Percentiles rank a stretch among this genome's conserved stretches.
These are phyloP conservation scores for Sordariomycetes sp. DNA, from an alignment of 2,329 filamentous ascomycete genomes.

Conservation along the genomic window DNA sequence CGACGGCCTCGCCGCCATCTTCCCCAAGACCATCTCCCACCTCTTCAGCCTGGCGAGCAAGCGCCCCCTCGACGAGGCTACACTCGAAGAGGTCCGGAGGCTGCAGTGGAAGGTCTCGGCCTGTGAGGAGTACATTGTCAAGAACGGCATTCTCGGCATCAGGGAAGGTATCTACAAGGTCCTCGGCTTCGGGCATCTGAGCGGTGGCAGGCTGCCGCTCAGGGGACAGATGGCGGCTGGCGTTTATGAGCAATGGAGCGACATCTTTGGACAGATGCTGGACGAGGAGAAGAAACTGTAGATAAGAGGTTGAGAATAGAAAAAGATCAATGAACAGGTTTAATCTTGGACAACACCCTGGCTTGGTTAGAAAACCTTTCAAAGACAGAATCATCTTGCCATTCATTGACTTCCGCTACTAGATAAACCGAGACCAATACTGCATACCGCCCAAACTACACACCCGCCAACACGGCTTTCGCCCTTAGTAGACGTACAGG, in stretches of 20 bases:
- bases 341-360: too few species aligned
- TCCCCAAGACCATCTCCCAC: slow-evolving; percentile 50
- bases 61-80: slow-evolving; percentile 25
- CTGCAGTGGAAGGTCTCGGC: slow-evolving; percentile 53
- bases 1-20: slow-evolving; percentile 56
- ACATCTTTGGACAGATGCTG: slow-evolving; percentile 7
- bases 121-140: slow-evolving; percentile 53
- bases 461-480: too few species aligned
- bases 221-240: slow-evolving; percentile 44
- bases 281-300: slow-evolving; percentile 8
- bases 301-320: too few species aligned
- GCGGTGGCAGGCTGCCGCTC: slow-evolving; percentile 50
- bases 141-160: slow-evolving; percentile 53
- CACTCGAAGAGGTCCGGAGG: slow-evolving; percentile 40
- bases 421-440: too few species aligned
- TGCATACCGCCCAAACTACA: too few species aligned
- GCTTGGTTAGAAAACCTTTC: too few species aligned
- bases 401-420: too few species aligned
- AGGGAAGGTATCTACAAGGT: slow-evolving; percentile 51
- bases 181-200: slow-evolving; percentile 46
- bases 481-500: slow-evolving; percentile 19
- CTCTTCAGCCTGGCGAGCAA: slow-evolving; percentile 39
- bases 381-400: too few species aligned
- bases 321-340: too few species aligned
- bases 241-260: slow-evolving; percentile 8